Evolutionary conservation across 805 yeast species (phyloP).

Genomic region (Ogataea nakhonphanomensis): DNA sequence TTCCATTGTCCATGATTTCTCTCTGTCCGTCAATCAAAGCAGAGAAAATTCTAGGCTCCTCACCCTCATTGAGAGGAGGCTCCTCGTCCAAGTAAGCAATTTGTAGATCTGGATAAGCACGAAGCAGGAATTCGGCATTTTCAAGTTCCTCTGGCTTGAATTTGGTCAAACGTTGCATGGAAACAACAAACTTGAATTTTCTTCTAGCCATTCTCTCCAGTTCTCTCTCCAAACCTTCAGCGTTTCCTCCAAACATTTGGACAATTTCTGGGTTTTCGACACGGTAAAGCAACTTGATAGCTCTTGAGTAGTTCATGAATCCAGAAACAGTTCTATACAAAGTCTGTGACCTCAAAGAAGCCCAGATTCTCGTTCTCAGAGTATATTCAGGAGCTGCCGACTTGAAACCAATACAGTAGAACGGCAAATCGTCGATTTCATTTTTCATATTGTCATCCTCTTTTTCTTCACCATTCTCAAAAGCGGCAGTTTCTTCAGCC

Average conservation of each 20-base stretch:
- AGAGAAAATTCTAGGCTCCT: conserved; percentile 68
- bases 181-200: conserved; percentile 75
- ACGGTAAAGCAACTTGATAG: conserved; percentile 87
- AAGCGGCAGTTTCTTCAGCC: conserved; percentile 91
- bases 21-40: conserved; percentile 80
- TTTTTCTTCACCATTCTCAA: conserved; percentile 58
- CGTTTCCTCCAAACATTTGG: conserved; percentile 98
- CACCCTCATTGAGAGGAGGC: conserved; percentile 69
- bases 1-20: conserved; percentile 66
- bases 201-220: conserved; percentile 86
- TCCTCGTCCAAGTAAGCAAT: conserved; percentile 95
- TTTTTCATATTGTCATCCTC: conserved; percentile 67
- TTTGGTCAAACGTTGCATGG: conserved; percentile 79
- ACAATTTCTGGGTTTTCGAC: conserved; percentile 94
- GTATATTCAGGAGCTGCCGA: conserved; percentile 97
- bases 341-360: conserved; percentile 95
- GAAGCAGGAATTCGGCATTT: conserved; percentile 73
- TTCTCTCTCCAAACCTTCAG: conserved; percentile 93
- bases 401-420: conserved; percentile 95
- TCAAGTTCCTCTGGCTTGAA: conserved; percentile 73
- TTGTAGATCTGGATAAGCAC: conserved; percentile 82
- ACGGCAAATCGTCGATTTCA: conserved; percentile 88
- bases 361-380: conserved; percentile 96
- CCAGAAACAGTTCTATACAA: conserved; percentile 96
- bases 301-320: conserved; percentile 97